These are phyloP conservation scores for Cordia subcordata DNA, from an alignment of 257 asterid species.

Conservation along the genomic window DNA sequence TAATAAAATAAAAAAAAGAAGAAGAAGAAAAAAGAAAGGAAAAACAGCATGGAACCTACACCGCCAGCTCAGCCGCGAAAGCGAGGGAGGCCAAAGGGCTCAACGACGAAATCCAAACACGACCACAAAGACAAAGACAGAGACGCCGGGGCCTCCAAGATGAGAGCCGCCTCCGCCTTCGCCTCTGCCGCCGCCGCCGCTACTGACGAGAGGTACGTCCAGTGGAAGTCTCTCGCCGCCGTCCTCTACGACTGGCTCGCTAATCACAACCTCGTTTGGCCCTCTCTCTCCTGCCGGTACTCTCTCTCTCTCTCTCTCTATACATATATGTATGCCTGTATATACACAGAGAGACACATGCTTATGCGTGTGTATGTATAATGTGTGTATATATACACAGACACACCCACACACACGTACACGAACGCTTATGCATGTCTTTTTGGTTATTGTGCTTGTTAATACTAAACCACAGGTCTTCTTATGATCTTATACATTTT, in stretches of 20 bases:
- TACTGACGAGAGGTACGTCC: constrained; percentile 69
- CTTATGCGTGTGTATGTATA: too few species aligned
- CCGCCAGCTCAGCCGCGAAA: constrained; percentile 62
- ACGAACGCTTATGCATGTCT: background rate
- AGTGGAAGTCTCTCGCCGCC: constrained; percentile 89
- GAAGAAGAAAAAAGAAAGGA: too few species aligned
- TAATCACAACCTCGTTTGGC: constrained; percentile 51
- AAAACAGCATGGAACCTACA: constrained; percentile 16
- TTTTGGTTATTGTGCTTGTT: background rate
- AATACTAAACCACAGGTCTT: background rate
- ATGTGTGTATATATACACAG: background rate
- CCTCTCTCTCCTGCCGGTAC: constrained; percentile 51
- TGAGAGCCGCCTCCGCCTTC: constrained; percentile 36
- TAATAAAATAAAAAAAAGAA: too few species aligned
- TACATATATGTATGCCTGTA: background rate
- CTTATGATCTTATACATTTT: too few species aligned
- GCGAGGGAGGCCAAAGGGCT: constrained; percentile 96
- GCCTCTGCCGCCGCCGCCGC: constrained; percentile 34
- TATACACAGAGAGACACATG: background rate
- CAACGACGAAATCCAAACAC: constrained; percentile 54
- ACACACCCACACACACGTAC: background rate
- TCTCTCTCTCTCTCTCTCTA: background rate
- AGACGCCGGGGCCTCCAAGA: constrained; percentile 26
- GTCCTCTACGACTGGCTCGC: constrained; percentile 58
- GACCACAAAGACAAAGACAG: constrained; percentile 54